These are phyloP conservation scores for Suillus lakei DNA, from an alignment of 768 basidiomycete species.

Conservation along the genomic window DNA sequence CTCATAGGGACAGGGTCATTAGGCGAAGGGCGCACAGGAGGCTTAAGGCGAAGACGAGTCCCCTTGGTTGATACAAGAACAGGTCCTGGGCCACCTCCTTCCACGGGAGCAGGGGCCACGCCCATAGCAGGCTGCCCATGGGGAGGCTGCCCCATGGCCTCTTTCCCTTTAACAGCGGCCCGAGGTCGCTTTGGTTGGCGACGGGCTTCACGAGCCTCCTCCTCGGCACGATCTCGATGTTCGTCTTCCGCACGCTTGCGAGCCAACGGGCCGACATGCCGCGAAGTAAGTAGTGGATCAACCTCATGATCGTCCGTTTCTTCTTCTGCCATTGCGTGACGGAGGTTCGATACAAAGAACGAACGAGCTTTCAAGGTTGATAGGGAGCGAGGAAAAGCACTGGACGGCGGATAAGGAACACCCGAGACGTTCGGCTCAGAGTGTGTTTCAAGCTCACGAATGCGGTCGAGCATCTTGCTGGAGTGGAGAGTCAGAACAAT, in stretches of 20 bases:
- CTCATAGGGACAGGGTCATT: slow-evolving; percentile 21
- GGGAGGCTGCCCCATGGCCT: slow-evolving; percentile 23
- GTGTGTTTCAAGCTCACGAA: slow-evolving; percentile 60
- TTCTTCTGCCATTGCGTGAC: slow-evolving; percentile 51
- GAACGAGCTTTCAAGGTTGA: slow-evolving; percentile 47
- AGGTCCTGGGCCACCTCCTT: slow-evolving; percentile 21
- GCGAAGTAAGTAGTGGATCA: slow-evolving; percentile 51
- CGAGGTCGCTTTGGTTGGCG: slow-evolving; percentile 39
- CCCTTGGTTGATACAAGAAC: slow-evolving; percentile 53
- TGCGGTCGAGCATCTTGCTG: slow-evolving; percentile 62
- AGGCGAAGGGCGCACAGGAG: slow-evolving; percentile 39
- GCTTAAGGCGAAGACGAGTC: slow-evolving; percentile 53
- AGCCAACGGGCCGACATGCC: slow-evolving; percentile 49
- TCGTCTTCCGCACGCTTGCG: slow-evolving; percentile 51
- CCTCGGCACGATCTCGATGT: slow-evolving; percentile 44
- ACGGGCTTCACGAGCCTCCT: slow-evolving; percentile 49
- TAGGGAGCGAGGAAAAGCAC: slow-evolving; percentile 55
- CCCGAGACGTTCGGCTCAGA: slow-evolving; percentile 35
- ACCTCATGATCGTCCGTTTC: slow-evolving; percentile 46
- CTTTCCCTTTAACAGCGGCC: slow-evolving; percentile 45
- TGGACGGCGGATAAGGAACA: slow-evolving; percentile 43
- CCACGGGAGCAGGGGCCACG: slow-evolving; percentile 26
- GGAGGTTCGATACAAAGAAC: slow-evolving; percentile 51
- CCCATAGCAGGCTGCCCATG: slow-evolving; percentile 33
- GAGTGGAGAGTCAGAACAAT: slow-evolving; percentile 5